Evolutionary conservation across 2,329 filamentous ascomycete species (phyloP), one percentile per base, ranked within the genome.

Genomic region (Fusarium guadeloupense): DNA sequence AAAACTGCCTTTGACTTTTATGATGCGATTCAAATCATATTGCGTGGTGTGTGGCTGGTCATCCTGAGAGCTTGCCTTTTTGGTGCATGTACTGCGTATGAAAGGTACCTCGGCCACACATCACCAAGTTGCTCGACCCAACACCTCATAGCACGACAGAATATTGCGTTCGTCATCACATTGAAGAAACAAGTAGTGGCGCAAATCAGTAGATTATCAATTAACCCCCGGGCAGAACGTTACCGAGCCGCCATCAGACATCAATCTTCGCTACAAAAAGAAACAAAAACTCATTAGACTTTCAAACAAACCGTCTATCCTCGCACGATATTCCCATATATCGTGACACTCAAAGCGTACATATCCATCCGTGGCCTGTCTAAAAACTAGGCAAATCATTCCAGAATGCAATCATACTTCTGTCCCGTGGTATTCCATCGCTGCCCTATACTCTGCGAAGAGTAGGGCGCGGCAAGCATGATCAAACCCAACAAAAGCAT

Each of bases 351-450:
- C 47, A 45, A 49, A 52, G 30, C 51, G 28, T 54, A 58, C 41
- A 66, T 47, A 44, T 60, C 48, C 35, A 59, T 41, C 58, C 33
- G 17, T 31, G 30, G 37, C 33, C 16, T 48, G 43, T 64, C 35
- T 50, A 23, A 4, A 17, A 52, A 33, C 41, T 42, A 56, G 35
- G 28, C 31, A 43, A 45, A 31, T 37, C 41, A 52, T 49, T 40
- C 25, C 33, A 39, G 42, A 57, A 55, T 43, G 21, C 30, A 58
- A 54, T 49, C 34, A 51, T 54, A 50, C 56, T 65, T 55, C 50
- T 67, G 63, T 66, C 57, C 63, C 45, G 56, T 67, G 38, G 33
- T 49, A 37, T 61, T 60, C 63, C 44, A 53, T 62, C 52, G 60
- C 63, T 49, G 33, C 33, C 52, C 48, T 43, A 37, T 20, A 33